Conservation (phyloP, 257 asterid genomes). For the Nicotiana attenuata region DNA sequence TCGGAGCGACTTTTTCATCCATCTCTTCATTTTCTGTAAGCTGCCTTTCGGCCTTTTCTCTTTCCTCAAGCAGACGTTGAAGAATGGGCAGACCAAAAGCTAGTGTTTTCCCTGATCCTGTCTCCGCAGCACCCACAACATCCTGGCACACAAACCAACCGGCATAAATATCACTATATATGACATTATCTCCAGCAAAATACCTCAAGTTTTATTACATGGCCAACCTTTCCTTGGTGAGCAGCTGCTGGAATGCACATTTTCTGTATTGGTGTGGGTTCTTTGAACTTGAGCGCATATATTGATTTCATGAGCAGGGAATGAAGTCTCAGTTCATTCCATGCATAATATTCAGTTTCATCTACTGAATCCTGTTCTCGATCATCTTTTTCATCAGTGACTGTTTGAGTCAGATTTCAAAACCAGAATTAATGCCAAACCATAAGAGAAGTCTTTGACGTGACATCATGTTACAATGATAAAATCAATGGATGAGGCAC, state of each 20-base stretch:
- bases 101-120: constrained; percentile 98
- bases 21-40: constrained; percentile 46
- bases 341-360: constrained; percentile 67
- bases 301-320: constrained; percentile 81
- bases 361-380: constrained; percentile 52
- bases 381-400: constrained; percentile 27
- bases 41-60: constrained; percentile 62
- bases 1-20: constrained; percentile 48
- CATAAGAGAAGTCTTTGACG: background rate
- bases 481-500: background rate
- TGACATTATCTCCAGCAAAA: constrained; percentile 12
- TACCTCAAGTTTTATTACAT: constrained; percentile 8
- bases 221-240: constrained; percentile 92
- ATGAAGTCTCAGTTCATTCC: constrained; percentile 95
- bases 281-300: constrained; percentile 69
- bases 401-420: constrained; percentile 25
- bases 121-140: constrained; percentile 98
- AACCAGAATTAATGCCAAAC: constrained; percentile 3
- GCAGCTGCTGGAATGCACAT: constrained; percentile 95
- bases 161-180: constrained; percentile 19
- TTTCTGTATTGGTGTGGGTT: constrained; percentile 90
- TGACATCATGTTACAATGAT: background rate
- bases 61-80: constrained; percentile 89
- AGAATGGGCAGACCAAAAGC: constrained; percentile 97
- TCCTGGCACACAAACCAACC: constrained; percentile 52